phyloP scores from a whole-genome alignment of 2,329 filamentous ascomycete genomes.

The Arthrobotrys sphaeroides region DNA sequence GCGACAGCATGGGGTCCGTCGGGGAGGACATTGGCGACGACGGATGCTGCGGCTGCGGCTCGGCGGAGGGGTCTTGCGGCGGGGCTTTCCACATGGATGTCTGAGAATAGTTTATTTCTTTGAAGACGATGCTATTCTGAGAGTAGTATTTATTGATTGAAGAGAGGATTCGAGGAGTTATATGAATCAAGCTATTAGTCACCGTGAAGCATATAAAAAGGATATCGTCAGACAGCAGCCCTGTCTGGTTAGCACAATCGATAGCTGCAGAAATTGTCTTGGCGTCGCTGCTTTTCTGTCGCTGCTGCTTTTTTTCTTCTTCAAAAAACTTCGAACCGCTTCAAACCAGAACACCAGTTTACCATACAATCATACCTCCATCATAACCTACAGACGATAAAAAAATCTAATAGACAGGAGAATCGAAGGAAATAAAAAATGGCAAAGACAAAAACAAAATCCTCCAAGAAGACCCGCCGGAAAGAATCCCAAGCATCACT shows the following conservation, averaged over 20 bases:
- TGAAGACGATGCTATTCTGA: neutral
- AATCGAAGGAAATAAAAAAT: constrained; percentile 1
- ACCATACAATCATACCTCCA: neutral
- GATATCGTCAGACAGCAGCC: no score
- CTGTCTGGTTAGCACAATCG: neutral
- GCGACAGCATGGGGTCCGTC: constrained; percentile 68
- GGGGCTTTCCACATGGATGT: constrained; percentile 44
- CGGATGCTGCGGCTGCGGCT: neutral
- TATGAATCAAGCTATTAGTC: no score
- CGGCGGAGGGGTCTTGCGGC: constrained; percentile 14
- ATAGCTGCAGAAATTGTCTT: constrained; percentile 1
- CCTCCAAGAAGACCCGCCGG: constrained; percentile 52
- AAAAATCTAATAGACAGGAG: neutral
- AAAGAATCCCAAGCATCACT: constrained; percentile 42
- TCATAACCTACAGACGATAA: no score
- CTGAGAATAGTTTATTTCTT: no score
- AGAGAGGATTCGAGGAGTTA: neutral
- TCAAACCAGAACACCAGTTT: no score
- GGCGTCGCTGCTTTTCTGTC: constrained; percentile 13
- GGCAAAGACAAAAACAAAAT: constrained; percentile 51
- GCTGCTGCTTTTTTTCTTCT: constrained; percentile 15
- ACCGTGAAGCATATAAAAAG: neutral
- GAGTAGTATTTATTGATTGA: neutral
- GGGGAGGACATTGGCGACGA: constrained; percentile 39
- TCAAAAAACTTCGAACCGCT: no score